A percentile compares a stretch with the other conserved stretches of the same genome.
These are phyloP conservation scores for thale cress (Arabidopsis thaliana) DNA, from an alignment of 345 rosid genomes.

Conservation along the genomic window TAIR10.1 NC_003074.8:19013501-19014000, in stretches of 20 bases:
- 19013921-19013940: neutral
- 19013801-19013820: neutral
- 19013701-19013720: conserved; percentile 3
- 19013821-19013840: conserved; percentile 5
- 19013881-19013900: neutral
- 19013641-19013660: conserved; percentile 32
- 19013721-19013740: conserved; percentile 50
- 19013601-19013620: conserved; percentile 31
- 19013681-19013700: conserved; percentile 14
- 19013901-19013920: neutral
- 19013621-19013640: neutral
- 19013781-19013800: conserved; percentile 55
- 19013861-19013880: neutral
- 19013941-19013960: conserved; percentile 7
- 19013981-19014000: neutral
- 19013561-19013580: conserved; percentile 1
- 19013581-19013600: neutral
- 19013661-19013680: neutral
- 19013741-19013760: conserved; percentile 67
- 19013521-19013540: neutral
- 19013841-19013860: neutral
- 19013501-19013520: neutral
- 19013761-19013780: conserved; percentile 59
- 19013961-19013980: neutral
- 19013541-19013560: conserved; percentile 11